Base-by-base conservation (phyloP, 2,329 filamentous ascomycete species). In the Ilyonectria sp. region DNA sequence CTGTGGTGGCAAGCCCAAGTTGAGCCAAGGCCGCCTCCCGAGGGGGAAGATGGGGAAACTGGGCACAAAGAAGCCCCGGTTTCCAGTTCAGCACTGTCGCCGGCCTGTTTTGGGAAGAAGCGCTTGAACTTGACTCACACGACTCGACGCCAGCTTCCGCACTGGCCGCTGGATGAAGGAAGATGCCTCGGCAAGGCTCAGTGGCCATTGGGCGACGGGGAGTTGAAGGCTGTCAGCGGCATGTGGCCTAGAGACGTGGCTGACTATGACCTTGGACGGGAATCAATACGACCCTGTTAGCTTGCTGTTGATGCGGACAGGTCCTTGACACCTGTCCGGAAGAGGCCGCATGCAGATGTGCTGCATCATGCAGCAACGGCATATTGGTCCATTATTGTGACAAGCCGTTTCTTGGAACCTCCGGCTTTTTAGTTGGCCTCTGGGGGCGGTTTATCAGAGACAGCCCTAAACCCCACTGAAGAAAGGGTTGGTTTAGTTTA, bases 281-380 rank as follows among this genome's bases (percentile, higher is more conserved):
- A 49, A 9, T 15, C 21, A 49, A 29, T 11, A 26, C n/a, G 17
- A 44, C 19, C 44, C 31, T 35, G 49, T 53, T 15, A 19, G 31
- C 49, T n/a, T 52, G 29, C 11, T 31, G 47, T 33, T 29, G 26
- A 53, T 21, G n/a, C 50, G 9, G 50, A 17, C 13, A 6, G 50
- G 50, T n/a, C 31, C 50, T 53, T 53, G 50, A 53, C 50, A 35
- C 31, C 29, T n/a, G n/a, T 31, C 29, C 31, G n/a, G 50, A 53
- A 53, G 31, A n/a, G 17, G 50, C 50, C 33, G 50, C 50, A 35
- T 53, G 44, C 44, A 46, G 44, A 46, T 46, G 49, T 29, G 40
- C 7, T 52, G 50, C 49, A 53, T 53, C 31, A 35, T 35, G 31
- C 31, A 53, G 50, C 31, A 35, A 19, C 50, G 31, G n/a, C 9